Base-by-base conservation (phyloP, 73 alveolate genomes). In the Tetrahymena elliotti region DNA sequence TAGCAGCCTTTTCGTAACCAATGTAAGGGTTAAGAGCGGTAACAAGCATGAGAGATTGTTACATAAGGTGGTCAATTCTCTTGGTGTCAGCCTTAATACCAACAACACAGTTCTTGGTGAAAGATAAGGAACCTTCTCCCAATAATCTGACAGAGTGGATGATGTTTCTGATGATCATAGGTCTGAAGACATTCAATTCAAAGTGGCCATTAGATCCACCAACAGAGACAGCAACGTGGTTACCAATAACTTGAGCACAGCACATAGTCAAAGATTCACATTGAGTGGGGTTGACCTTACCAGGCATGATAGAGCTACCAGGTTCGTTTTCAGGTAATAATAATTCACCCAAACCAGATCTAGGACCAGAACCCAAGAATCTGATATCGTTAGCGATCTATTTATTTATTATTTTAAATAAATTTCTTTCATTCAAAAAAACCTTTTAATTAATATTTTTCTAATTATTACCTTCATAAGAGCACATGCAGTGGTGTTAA, bases 301-400 rank as follows among this genome's bases (percentile, higher is more conserved):
- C 99, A 35, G 99, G 99, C 99, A 98, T 99, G 94, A 99, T 98
- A 12, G 99, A 98, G 83, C 99, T 97, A 54, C 99, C 99, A 92
- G 99, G 99, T 93, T 99, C 99, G 92, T 97, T 98, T 94, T 99
- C 99, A 92, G 99, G 99, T 31, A 99, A 98, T 52, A 95, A 84
- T 27, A 99, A 95, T 96, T 99, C 99, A 27, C 99, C 99, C 16
- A 99, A 97, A 24, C 99, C 99, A 94, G 99, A 99, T 97, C 99
- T 96, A n/a, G 99, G 99, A 1, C 99, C 99, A 82, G 99, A 97
- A 52, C 99, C 99, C 96, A 99, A 94, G 95, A 99, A 97, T 93
- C 99, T 96, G 94, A 99, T 96, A 96, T 99, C 99, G 96, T 99
- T 99, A 35, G 99, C 99, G 27, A 99, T 99, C 98, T 94, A 7